Percentiles rank a stretch among this genome's conserved stretches.
These are phyloP conservation scores for Grigorovia jiainica DNA, from an alignment of 805 yeast genomes.

Conservation along the genomic window DNA sequence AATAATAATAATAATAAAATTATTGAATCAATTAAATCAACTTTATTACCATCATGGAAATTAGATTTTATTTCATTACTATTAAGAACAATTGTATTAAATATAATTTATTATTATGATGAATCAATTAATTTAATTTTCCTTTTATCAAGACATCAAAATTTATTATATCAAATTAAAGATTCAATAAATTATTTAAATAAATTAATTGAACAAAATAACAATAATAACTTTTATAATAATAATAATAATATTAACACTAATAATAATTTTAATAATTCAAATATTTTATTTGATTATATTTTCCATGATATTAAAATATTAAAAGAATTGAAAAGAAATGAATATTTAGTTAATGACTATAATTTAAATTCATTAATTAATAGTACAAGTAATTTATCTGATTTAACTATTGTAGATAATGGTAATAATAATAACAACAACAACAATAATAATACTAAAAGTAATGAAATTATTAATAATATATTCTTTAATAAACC, in stretches of 20 bases:
- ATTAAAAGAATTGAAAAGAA: conserved; percentile 1
- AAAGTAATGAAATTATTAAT: neutral
- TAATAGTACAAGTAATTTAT: conserved; percentile 6
- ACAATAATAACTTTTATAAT: conserved; percentile 1
- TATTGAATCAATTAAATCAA: conserved; percentile 2
- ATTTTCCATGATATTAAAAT: conserved; percentile 1
- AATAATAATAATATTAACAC: neutral
- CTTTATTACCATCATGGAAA: conserved; percentile 30
- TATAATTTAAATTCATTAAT: neutral
- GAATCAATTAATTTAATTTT: conserved; percentile 48
- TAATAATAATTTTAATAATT: conserved; percentile 1
- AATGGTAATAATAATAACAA: neutral
- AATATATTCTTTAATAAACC: neutral
- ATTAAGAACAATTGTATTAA: conserved; percentile 45
- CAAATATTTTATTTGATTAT: conserved; percentile 5
- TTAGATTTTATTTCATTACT: conserved; percentile 50
- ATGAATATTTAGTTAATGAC: neutral
- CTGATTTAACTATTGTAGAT: neutral
- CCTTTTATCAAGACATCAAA: conserved; percentile 34
- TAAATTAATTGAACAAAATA: conserved; percentile 8
- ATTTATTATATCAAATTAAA: conserved; percentile 21
- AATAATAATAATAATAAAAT: neutral
- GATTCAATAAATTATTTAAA: conserved; percentile 18
- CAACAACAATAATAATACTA: conserved; percentile 2
- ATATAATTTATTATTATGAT: conserved; percentile 40